Percentiles rank a stretch among this genome's conserved stretches.
phyloP scores from a whole-genome alignment of 2,329 filamentous ascomycete genomes.

The Penicillium sp. region DNA sequence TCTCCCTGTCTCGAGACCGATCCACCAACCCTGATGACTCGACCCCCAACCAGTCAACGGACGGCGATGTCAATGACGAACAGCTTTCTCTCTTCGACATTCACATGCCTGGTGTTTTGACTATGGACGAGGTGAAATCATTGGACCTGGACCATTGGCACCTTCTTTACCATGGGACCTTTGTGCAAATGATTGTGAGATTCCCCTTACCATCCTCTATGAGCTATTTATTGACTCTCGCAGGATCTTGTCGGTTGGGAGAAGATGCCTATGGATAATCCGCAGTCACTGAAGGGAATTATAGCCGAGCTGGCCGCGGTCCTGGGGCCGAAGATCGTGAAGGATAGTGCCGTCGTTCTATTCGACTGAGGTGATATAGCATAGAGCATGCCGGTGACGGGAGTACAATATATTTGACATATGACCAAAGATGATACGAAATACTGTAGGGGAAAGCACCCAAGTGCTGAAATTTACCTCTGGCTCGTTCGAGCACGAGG shows the following conservation, averaged over 20 bases:
- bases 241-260: slow-evolving; percentile 51
- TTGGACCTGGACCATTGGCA: slow-evolving; percentile 47
- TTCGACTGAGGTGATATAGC: slow-evolving; percentile 29
- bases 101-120: slow-evolving; percentile 48
- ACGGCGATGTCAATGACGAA: slow-evolving; percentile 36
- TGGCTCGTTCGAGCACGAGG: not conserved
- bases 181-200: slow-evolving; percentile 46
- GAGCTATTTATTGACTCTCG: slow-evolving; percentile 3
- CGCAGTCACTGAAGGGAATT: slow-evolving; percentile 48
- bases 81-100: slow-evolving; percentile 47
- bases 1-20: slow-evolving; percentile 45
- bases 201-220: not conserved
- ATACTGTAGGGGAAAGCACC: not conserved
- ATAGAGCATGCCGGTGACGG: not conserved
- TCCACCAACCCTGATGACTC: slow-evolving; percentile 11
- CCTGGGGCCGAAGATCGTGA: slow-evolving; percentile 44
- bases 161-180: slow-evolving; percentile 40
- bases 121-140: slow-evolving; percentile 41
- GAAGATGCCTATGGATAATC: slow-evolving; percentile 39
- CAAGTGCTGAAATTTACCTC: not conserved
- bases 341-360: slow-evolving; percentile 41
- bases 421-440: not conserved
- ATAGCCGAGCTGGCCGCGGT: slow-evolving; percentile 47
- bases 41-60: slow-evolving; percentile 4
- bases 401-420: not conserved